phyloP scores from a whole-genome alignment of 257 asterid species.

The Euphrasia confusa region DNA sequence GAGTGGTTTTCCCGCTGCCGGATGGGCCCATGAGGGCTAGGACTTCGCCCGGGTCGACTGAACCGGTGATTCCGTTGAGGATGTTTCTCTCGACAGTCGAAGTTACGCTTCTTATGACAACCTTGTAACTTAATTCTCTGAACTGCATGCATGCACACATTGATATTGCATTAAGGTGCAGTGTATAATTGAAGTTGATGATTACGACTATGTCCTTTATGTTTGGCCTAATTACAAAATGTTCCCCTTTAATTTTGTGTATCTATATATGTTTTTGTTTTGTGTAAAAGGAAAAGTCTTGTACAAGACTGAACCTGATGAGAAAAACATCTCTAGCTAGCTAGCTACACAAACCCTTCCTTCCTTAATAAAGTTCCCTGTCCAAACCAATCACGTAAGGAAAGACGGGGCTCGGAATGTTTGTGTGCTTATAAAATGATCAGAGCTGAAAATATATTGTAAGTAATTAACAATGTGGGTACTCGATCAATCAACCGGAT shows the following conservation, averaged over 20 bases:
- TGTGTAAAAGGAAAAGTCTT: conserved; percentile 40
- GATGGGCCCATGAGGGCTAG: conserved; percentile 98
- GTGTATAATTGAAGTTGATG: too few relatives aligned
- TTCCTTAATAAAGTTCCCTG: conserved; percentile 38
- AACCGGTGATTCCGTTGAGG: conserved; percentile 72
- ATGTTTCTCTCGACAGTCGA: conserved; percentile 72
- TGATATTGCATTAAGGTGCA: too few relatives aligned
- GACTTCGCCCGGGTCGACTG: conserved; percentile 88
- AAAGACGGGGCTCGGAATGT: neutral
- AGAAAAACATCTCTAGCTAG: conserved; percentile 41
- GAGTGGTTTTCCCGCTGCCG: conserved; percentile 92
- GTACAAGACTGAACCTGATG: conserved; percentile 94
- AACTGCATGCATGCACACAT: conserved; percentile 63
- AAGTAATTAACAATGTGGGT: too few relatives aligned
- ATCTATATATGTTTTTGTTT: too few relatives aligned
- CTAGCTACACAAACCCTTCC: conserved; percentile 44
- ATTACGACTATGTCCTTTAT: neutral
- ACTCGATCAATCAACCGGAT: too few relatives aligned
- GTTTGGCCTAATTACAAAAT: neutral
- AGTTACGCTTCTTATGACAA: conserved; percentile 58
- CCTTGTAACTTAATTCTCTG: conserved; percentile 79
- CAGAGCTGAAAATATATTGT: too few relatives aligned
- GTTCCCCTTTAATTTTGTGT: neutral
- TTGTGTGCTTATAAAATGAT: too few relatives aligned
- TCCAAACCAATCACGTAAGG: conserved; percentile 40